Evolutionary conservation across 768 basidiomycete genomes (phyloP), one percentile per base, ranked within the genome.

Genomic region (Trametes villosa): DNA sequence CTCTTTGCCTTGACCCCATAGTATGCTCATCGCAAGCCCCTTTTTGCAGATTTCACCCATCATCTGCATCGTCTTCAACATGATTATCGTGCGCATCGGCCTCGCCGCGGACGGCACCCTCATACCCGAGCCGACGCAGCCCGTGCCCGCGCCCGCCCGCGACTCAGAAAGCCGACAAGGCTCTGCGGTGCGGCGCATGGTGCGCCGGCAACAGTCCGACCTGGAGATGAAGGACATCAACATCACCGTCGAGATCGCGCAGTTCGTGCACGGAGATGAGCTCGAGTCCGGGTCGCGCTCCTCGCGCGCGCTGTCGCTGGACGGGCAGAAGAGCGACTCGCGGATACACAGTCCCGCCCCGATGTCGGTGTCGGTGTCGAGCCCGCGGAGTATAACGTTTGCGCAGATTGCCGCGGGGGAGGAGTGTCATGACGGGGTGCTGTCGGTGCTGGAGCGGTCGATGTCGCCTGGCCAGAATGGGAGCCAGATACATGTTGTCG

Each of bases 71-170:
- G 59, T 60, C 12, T 60, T 60, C 52, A 53, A 53, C 52, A 60
- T 60, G 59, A 53, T 60, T 52, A 60, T 60, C 34, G 59, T 60
- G 12, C 59, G 59, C 26, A 41, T 60, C 20, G 52, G 59, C 8
- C 29, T 53, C n/a, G 44, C 51, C 9, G 45, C 54, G 22, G 54
- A 56, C 33, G 54, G 54, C 3, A 20, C 54, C 33, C 54, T 56
- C 24, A 27, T 56, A 6, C 54, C 54, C 0, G 44, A 56, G 33
- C 31, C 54, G 3, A 42, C 34, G n/a, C 31, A 54, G 46, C 46
- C 51, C 36, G 52, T 40, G n/a, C 54, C 44, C 2, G 18, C 44
- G 31, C 54, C 54, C 4, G 36, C 18, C 1, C 51, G 51, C 15
- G 46, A 17, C 3, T 20, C 27, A 17, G n/a, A 45, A 12, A 20